These are phyloP conservation scores for Blastocystis sp. DNA, from an alignment of 352 stramenopile species.

Conservation along the genomic window DNA sequence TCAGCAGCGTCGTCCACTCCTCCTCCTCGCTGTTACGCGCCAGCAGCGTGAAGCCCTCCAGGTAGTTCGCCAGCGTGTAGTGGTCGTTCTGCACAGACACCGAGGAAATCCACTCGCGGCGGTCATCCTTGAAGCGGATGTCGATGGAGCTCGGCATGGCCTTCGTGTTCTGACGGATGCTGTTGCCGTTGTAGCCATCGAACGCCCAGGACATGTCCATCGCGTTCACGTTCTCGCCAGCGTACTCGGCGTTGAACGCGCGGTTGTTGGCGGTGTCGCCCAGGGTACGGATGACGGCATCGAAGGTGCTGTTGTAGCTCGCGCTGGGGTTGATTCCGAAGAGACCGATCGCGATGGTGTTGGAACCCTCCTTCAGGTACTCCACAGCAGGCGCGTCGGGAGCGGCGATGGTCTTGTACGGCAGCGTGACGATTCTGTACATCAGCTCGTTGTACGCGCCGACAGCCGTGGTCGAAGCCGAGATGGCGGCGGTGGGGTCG, in stretches of 20 bases:
- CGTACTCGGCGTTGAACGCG: background rate
- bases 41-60: background rate
- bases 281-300: background rate
- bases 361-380: background rate
- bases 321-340: background rate
- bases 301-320: background rate
- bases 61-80: background rate
- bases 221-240: background rate
- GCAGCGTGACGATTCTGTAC: constrained; percentile 38
- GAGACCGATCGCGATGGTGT: background rate
- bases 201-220: background rate
- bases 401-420: background rate
- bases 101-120: constrained; percentile 53
- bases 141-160: background rate
- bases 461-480: background rate
- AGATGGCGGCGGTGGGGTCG: background rate
- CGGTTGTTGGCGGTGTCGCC: background rate
- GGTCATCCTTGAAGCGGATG: constrained; percentile 32
- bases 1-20: constrained; percentile 9
- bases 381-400: background rate
- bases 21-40: constrained; percentile 8
- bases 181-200: background rate
- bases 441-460: background rate
- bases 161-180: background rate
- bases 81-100: background rate